Evolutionary conservation across 805 yeast species (phyloP), one percentile per base, ranked within the genome.

Genomic region (Scheffersomyces amazonensis): DNA sequence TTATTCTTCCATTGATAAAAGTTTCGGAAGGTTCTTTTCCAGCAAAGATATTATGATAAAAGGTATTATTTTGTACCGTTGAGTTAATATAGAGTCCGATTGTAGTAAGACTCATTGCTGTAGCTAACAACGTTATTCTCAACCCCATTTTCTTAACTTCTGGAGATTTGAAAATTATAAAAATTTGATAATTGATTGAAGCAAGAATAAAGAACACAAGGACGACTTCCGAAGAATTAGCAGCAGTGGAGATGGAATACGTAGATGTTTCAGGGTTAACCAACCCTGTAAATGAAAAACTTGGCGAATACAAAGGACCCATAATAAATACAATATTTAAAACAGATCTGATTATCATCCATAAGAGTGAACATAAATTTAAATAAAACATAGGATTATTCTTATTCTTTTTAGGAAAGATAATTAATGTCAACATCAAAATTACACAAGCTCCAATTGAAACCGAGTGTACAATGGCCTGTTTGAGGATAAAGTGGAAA

Each of bases 111-210:
- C 81, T 85, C 17, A 82, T 62, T 0, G 64, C 44, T 0, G 60
- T 53, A 0, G 80, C 61, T 0, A 73, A 15, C 0, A 48, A 40
- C 1, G 78, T 66, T 19, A 76, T 52, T 0, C 60, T 5, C 27
- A 56, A 39, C 1, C 81, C 76, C 24, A 75, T 42, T 19, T 49
- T 58, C 29, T 63, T 67, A 21, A 73, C 63, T n/a, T 70, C 71
- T 15, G 81, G 78, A n/a, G 76, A 68, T 39, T 75, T 71, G 64
- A 87, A 87, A 35, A 93, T 80, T 22, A 83, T 75, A 44, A 69
- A 73, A 7, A 85, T 76, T 62, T 91, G 98, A 53, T 79, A 79
- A 2, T 81, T 69, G 52, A 91, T 61, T 0, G 93, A 81, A 0
- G 65, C 44, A 56, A 87, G 85, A 37, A 90, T 76, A 8, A 77